Conservation (phyloP, 768 basidiomycete species). For the Amanita muscaria region DNA sequence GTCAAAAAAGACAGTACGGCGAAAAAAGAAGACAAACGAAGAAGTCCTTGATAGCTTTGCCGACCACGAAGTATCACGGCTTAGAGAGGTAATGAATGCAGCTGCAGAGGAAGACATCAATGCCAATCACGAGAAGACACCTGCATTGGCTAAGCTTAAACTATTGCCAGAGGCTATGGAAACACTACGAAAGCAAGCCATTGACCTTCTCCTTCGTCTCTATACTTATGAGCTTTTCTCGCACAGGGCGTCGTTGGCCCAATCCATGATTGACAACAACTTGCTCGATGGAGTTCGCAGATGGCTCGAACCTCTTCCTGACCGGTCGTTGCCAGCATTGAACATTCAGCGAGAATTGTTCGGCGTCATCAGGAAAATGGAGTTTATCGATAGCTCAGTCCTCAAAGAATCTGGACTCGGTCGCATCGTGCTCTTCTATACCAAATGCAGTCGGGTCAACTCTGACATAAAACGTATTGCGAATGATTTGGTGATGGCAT, state of each 20-base stretch:
- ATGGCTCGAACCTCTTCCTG: conserved; percentile 93
- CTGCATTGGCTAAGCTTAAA: conserved; percentile 77
- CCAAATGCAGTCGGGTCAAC: conserved; percentile 86
- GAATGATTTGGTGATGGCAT: conserved; percentile 71
- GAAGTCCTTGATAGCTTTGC: conserved; percentile 81
- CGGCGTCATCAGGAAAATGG: conserved; percentile 76
- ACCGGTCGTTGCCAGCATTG: conserved; percentile 86
- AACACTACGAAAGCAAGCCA: conserved; percentile 74
- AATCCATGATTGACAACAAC: conserved; percentile 93
- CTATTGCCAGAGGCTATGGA: conserved; percentile 88
- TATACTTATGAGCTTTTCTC: conserved; percentile 9
- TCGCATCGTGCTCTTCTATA: conserved; percentile 89
- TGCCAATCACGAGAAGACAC: conserved; percentile 69
- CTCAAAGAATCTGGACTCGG: conserved; percentile 91
- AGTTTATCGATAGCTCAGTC: conserved; percentile 81
- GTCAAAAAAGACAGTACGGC: conserved; percentile 59
- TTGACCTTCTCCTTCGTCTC: conserved; percentile 3
- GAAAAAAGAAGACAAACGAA: conserved; percentile 71
- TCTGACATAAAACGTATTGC: conserved; percentile 76
- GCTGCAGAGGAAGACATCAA: conserved; percentile 82
- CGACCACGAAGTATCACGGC: conserved; percentile 83
- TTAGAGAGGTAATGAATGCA: conserved; percentile 80
- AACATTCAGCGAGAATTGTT: conserved; percentile 95
- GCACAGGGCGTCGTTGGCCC: conserved; percentile 68
- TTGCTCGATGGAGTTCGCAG: conserved; percentile 80